Evolutionary conservation across 441 rosid genomes (phyloP), one percentile per base, ranked within the genome.

Genomic region (Erodium trifolium): DNA sequence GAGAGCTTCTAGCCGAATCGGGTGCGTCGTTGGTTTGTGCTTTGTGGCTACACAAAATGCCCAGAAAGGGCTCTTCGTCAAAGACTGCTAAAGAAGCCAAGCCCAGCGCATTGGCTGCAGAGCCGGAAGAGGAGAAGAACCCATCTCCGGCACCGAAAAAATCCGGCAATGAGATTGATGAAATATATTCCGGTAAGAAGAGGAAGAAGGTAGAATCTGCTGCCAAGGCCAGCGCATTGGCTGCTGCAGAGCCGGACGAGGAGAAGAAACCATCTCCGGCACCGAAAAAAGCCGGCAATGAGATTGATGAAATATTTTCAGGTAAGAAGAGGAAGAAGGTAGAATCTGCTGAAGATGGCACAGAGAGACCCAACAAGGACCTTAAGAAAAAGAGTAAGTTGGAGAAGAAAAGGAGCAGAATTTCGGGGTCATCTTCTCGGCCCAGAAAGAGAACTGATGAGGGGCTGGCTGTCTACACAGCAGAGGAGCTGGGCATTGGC

Each of bases 401-500:
- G 68, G 78, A 60, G 72, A 82, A 78, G 69, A 82, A 78, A 67
- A 81, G 59, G 70, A 84, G 69, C 67, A 69, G 37, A 43, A 77
- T 45, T 65, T 80, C 43, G 51, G 79, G 68, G 5, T 66, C 60
- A 16, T 59, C 84, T 53, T 45, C 78, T 59, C 72, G 71, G 37
- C 51, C 82, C 3, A 76, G 86, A 47, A 88, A 76, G 83, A 86
- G 57, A 69, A 91, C 93, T 0, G 81, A 55, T 3, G 90, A 85
- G 53, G 96, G 93, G 17, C 51, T 85, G 0, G 59, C 71, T 2
- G 43, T 88, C 43, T 90, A 81, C 73, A 72, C 90, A 0, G 91
- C 84, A 76, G 93, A 83, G 23, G 99, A 94, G 77, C 78, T 94
- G 78, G 83, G 92, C 76, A 65, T 94, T 51, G 82, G 69, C 39